Percentiles rank a stretch among this genome's conserved stretches.
Conservation (phyloP, 116 monocot genomes). For the Trichopus zeylanicus region DNA sequence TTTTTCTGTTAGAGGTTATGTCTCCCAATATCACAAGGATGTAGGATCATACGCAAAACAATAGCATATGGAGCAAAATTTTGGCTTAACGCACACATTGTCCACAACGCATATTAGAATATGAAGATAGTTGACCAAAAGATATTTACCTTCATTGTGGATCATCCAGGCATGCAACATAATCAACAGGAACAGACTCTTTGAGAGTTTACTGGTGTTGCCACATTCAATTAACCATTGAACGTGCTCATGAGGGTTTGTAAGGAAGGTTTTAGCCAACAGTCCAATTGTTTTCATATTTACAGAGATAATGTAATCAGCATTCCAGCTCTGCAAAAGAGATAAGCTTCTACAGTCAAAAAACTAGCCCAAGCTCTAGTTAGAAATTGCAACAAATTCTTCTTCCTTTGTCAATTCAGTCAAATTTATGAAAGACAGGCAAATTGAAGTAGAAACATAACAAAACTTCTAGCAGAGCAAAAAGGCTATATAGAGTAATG, state of each 20-base stretch:
- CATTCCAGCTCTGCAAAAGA: slow-evolving; percentile 41
- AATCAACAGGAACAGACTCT: slow-evolving; percentile 50
- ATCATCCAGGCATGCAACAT: slow-evolving; percentile 41
- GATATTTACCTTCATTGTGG: slow-evolving; percentile 44
- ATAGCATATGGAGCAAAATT: neutral
- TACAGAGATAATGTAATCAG: slow-evolving; percentile 22
- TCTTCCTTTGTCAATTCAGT: neutral
- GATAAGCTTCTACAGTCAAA: neutral
- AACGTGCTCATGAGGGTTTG: slow-evolving; percentile 39
- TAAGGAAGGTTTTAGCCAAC: slow-evolving; percentile 41
- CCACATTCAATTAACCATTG: slow-evolving; percentile 61
- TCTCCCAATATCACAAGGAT: neutral
- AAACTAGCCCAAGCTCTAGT: neutral
- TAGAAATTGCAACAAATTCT: neutral
- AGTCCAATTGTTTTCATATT: slow-evolving; percentile 52
- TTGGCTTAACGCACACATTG: neutral
- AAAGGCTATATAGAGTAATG: neutral
- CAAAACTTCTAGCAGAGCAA: neutral
- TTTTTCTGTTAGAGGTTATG: neutral
- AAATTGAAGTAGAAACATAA: neutral
- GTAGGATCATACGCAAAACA: neutral
- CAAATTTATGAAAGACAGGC: too few relatives aligned
- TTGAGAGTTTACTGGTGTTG: slow-evolving; percentile 30
- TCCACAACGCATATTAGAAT: neutral
- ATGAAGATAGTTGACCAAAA: neutral